Base-by-base conservation (phyloP, 2,329 filamentous ascomycete genomes). In the Capronia coronata region DNA sequence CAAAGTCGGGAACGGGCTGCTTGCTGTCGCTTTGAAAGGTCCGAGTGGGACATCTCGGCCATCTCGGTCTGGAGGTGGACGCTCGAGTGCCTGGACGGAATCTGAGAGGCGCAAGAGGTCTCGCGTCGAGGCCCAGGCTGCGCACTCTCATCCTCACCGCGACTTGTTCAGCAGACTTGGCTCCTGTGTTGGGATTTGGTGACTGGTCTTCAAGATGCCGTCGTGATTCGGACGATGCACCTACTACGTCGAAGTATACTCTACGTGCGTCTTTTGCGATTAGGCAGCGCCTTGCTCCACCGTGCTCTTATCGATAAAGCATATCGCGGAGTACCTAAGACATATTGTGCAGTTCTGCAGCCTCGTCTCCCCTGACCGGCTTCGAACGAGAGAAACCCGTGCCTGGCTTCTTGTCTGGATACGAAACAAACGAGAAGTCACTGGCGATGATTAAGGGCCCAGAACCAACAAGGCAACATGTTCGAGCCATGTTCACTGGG, bases 1-100 rank as follows among this genome's bases (percentile, higher is more conserved):
- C 58, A 51, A 61, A 61, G 50, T 59, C 55, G 9, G 57, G 50
- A 9, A 49, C 11, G 7, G 19, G 21, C 18, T 19, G 16, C 10
- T 29, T 51, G 35, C 14, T 32, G 43, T 37, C 44, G 19, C 23
- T 48, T 8, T 49, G 50, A 25, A 56, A 46, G 2, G 34, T 27
- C 2, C 48, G 43, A n/a, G n/a, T 25, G 10, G 39, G 46, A 16
- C 8, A 27, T 13, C 30, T 22, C 3, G 29, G 37, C 5, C 25
- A 13, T 8, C 2, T 13, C 16, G n/a, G 22, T 8, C 2, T 13
- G 19, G n/a, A 19, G 18, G 25, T 10, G 16, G n/a, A 23, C 23
- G 29, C 25, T n/a, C n/a, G 23, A 14, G 19, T 14, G 16, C 11
- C 9, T 37, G 21, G 43, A 18, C n/a, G 18, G 22, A 35, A 30